Percentiles rank a stretch among this genome's conserved stretches.
These are phyloP conservation scores for Pythium biforme DNA, from an alignment of 352 stramenopile species.

Conservation along the genomic window DNA sequence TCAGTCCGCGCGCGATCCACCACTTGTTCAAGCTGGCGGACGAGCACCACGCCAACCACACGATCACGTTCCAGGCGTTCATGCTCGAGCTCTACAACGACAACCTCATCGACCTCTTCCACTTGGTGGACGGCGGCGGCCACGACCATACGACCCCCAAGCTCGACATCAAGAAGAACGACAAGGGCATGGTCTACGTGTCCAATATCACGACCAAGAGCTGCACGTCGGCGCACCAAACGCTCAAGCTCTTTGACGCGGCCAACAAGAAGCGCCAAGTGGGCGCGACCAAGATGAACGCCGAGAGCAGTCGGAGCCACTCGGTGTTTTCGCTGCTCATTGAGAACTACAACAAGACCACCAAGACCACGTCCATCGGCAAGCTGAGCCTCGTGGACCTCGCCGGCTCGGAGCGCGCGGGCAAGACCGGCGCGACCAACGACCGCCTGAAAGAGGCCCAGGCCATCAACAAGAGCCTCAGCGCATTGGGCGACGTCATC, in stretches of 20 bases:
- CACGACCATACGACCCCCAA: slow-evolving; percentile 50
- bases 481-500: slow-evolving; percentile 91
- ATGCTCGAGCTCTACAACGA: slow-evolving; percentile 95
- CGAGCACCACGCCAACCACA: slow-evolving; percentile 45
- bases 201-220: slow-evolving; percentile 83
- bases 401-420: slow-evolving; percentile 83
- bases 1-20: slow-evolving; percentile 87
- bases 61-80: slow-evolving; percentile 76
- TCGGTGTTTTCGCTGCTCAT: slow-evolving; percentile 89
- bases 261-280: slow-evolving; percentile 91
- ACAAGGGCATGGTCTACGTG: slow-evolving; percentile 91
- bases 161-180: slow-evolving; percentile 93
- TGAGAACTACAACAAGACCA: slow-evolving; percentile 88
- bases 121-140: slow-evolving; percentile 67
- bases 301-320: slow-evolving; percentile 88
- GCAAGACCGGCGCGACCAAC: slow-evolving; percentile 84
- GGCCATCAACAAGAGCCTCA: slow-evolving; percentile 91
- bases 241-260: slow-evolving; percentile 81
- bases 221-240: slow-evolving; percentile 65
- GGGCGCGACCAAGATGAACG: slow-evolving; percentile 92
- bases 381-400: slow-evolving; percentile 90
- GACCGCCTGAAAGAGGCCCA: slow-evolving; percentile 87
- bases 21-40: slow-evolving; percentile 82
- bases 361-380: slow-evolving; percentile 74
- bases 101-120: slow-evolving; percentile 86